Evolutionary conservation across 495 filamentous ascomycete genomes (phyloP).

Genomic region (Penicillium crystallinum): DNA sequence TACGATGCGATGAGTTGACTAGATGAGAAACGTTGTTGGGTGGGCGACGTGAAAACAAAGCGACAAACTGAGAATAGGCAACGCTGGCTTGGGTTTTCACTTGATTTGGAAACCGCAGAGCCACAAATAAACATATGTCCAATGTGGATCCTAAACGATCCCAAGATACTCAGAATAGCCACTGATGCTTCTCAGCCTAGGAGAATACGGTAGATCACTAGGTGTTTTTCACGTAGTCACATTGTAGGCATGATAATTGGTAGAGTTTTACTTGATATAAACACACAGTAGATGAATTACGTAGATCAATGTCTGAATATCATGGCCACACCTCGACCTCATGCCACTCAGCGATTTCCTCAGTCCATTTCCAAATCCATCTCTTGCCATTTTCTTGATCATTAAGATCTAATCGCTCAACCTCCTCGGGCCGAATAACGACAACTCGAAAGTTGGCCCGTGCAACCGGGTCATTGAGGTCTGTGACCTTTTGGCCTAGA

Average conservation of each 20-base stretch:
- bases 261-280: too few relatives aligned
- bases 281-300: too few relatives aligned
- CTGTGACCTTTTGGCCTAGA: constrained; percentile 63
- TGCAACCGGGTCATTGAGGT: constrained; percentile 63
- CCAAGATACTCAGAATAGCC: too few relatives aligned
- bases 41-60: too few relatives aligned
- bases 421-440: constrained; percentile 71
- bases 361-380: constrained; percentile 57
- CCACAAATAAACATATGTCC: neutral
- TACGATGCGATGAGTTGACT: neutral
- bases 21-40: neutral
- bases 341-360: constrained; percentile 56
- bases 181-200: too few relatives aligned
- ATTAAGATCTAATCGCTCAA: constrained; percentile 71
- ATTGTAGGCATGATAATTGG: too few relatives aligned
- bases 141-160: too few relatives aligned
- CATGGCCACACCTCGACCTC: constrained; percentile 80
- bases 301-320: constrained; percentile 12
- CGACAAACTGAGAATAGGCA: neutral
- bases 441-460: constrained; percentile 80
- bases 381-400: constrained; percentile 59
- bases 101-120: neutral
- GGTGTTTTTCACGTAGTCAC: too few relatives aligned
- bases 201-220: too few relatives aligned
- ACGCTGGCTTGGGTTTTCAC: neutral